Evolutionary conservation across 1,284 basidiomycete species (phyloP).

Genomic region (Apiotrichum akiyoshidainum): DNA sequence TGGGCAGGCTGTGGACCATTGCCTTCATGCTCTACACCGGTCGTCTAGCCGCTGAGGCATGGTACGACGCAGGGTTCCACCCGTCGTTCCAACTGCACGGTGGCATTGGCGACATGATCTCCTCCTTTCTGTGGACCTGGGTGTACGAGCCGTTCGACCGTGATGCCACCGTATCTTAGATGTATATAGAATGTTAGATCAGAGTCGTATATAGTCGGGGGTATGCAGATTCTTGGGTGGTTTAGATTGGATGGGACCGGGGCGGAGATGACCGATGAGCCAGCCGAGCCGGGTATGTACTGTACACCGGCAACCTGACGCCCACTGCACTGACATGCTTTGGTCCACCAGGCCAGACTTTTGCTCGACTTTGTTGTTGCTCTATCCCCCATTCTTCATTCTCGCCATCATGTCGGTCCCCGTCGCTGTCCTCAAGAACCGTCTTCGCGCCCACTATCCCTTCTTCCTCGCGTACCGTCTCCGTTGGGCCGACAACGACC

Average conservation of each 20-base stretch:
- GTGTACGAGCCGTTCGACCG: neutral
- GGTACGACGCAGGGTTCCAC: constrained; percentile 27
- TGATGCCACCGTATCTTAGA: neutral
- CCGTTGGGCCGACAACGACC: constrained; percentile 23
- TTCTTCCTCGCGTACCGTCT: constrained; percentile 16
- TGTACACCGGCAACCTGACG: no score
- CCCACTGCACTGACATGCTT: neutral
- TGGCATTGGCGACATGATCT: neutral
- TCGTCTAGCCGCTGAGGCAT: constrained; percentile 23
- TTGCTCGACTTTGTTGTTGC: neutral
- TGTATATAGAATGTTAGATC: neutral
- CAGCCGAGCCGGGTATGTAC: no score
- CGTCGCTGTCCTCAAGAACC: constrained; percentile 14
- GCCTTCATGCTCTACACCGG: constrained; percentile 26
- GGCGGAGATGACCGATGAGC: no score
- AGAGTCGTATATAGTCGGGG: neutral
- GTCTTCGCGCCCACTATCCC: constrained; percentile 15
- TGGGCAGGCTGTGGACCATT: constrained; percentile 42
- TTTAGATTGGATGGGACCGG: no score
- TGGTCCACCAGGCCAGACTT: neutral
- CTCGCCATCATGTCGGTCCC: constrained; percentile 5
- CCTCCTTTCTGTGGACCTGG: neutral
- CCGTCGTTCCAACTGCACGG: neutral
- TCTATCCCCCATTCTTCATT: neutral
- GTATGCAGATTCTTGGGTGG: no score